Evolutionary conservation across 345 rosid species (phyloP), one percentile per base, ranked within the genome.

Genomic region (Geranium brycei): DNA sequence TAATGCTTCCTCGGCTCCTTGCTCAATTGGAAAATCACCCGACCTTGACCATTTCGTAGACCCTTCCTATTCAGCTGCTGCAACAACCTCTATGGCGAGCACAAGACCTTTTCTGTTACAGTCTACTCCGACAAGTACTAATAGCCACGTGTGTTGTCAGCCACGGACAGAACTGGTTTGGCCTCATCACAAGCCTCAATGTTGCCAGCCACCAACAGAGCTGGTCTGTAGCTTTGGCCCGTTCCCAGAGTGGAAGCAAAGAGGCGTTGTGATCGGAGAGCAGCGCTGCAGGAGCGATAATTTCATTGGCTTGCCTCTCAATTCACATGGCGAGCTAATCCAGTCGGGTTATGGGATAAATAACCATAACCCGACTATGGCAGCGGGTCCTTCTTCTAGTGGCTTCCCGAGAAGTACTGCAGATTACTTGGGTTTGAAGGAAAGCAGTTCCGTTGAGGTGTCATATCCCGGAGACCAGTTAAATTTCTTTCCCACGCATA

Each of bases 311-410:
- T 66, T 79, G 72, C 89, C 89, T 64, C 85, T 86, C n/a, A 77
- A 83, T 76, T 73, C 86, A 59, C 82, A 76, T 41, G 91, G 89
- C 69, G 83, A 74, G 62, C 81, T 86, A 30, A 77, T 79, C 23
- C 81, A 73, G 56, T 66, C 59, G 68, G 74, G 71, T 55, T 68
- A 83, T 35, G 70, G 70, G 15, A 65, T 62, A 61, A 64, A 57
- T 69, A 58, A 73, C 69, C 67, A 64, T 30, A 69, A 75, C 51
- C 77, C 71, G 2, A 59, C 55, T 67, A 61, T 74, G 51, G 19
- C 16, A 17, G 58, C 72, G 15, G 75, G 76, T 69, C 65, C 72
- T 35, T 70, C 80, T 57, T 23, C 28, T 23, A 63, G 62, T 72
- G 47, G 67, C 69, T 64, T 65, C n/a, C 60, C 61, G 12, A 41